A percentile compares a stretch with the other conserved stretches of the same genome.
Evolutionary conservation across 2,329 filamentous ascomycete species (phyloP).

Genomic region (Aspergillus tamarii): DNA sequence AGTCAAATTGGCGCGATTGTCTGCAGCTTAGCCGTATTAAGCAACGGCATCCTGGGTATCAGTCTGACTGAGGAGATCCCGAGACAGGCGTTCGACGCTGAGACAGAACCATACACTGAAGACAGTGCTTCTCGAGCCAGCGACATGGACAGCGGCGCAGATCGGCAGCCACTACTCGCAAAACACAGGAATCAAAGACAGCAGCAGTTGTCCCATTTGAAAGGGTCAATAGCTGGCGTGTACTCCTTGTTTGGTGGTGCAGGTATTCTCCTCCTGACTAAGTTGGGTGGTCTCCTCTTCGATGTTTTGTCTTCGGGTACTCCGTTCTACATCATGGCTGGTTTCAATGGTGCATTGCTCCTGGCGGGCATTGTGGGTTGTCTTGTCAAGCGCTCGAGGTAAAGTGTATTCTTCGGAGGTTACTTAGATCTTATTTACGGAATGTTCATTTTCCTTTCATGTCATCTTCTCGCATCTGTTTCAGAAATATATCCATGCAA

Average conservation of each 20-base stretch:
- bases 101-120: neutral
- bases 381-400: slow-evolving; percentile 18
- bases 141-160: slow-evolving; percentile 13
- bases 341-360: slow-evolving; percentile 77
- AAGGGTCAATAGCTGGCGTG: slow-evolving; percentile 91
- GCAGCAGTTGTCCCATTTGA: slow-evolving; percentile 62
- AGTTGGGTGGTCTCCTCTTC: slow-evolving; percentile 84
- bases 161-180: slow-evolving; percentile 34
- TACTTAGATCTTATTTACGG: neutral
- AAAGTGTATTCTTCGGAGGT: neutral
- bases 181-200: slow-evolving; percentile 25
- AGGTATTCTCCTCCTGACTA: slow-evolving; percentile 88
- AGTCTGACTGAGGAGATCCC: slow-evolving; percentile 19
- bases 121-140: neutral
- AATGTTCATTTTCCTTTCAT: neutral
- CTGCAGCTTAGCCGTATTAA: slow-evolving; percentile 86
- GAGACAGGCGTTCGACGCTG: slow-evolving; percentile 18
- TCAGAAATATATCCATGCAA: too few species aligned
- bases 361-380: slow-evolving; percentile 35
- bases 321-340: slow-evolving; percentile 93
- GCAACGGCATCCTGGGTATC: slow-evolving; percentile 70
- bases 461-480: neutral
- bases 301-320: slow-evolving; percentile 73
- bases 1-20: slow-evolving; percentile 97
- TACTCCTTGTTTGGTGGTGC: slow-evolving; percentile 90